phyloP scores from a whole-genome alignment of 208 protist species.

The Naegleria lovaniensis region DNA sequence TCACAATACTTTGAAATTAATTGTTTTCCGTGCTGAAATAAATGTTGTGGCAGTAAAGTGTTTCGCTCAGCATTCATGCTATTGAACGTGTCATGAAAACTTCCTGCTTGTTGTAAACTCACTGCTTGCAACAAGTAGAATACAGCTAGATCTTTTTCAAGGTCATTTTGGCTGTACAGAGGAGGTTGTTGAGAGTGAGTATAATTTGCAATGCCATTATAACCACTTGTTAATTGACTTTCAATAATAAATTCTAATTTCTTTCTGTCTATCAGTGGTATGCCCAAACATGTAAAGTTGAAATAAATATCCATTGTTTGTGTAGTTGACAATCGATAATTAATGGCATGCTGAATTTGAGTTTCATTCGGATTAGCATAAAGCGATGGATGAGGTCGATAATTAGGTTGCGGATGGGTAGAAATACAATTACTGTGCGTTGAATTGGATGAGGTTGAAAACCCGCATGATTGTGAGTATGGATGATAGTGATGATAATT shows the following conservation, averaged over 20 bases:
- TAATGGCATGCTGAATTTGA: background rate
- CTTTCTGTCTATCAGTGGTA: background rate
- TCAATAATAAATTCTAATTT: background rate
- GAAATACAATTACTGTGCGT: too few relatives aligned
- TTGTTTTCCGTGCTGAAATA: background rate
- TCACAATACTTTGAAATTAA: background rate
- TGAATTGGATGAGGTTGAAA: too few relatives aligned
- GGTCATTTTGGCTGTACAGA: too few relatives aligned
- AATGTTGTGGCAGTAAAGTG: background rate
- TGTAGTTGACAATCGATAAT: background rate
- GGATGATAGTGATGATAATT: too few relatives aligned
- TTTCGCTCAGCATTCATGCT: too few relatives aligned
- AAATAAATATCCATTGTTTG: background rate
- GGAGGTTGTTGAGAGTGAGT: background rate
- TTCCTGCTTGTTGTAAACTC: background rate
- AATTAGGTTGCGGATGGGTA: too few relatives aligned
- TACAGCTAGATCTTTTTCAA: background rate
- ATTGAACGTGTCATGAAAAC: too few relatives aligned
- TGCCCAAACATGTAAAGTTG: background rate
- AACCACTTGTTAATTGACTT: background rate
- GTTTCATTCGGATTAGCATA: too few relatives aligned
- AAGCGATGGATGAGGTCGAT: too few relatives aligned
- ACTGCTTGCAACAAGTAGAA: background rate
- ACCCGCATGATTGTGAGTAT: too few relatives aligned
- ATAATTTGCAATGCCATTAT: background rate